A percentile compares a stretch with the other conserved stretches of the same genome.
These are phyloP conservation scores for Phytophthora sojae DNA, from an alignment of 352 stramenopile species.

Conservation along the genomic window DNA sequence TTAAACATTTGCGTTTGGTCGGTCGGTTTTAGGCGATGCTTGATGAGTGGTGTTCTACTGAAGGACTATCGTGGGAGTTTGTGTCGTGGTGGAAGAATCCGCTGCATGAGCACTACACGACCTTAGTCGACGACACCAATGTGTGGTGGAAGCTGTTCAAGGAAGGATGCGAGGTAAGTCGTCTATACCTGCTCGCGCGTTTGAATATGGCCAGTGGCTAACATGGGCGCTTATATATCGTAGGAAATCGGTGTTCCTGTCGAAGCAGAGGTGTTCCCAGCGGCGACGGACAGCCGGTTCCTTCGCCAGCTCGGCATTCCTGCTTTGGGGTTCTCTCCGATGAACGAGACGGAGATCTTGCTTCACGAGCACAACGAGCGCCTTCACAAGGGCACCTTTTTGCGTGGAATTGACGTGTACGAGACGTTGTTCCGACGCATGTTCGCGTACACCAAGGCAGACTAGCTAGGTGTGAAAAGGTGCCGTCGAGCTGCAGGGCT, in stretches of 20 bases:
- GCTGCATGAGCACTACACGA: constrained; percentile 72
- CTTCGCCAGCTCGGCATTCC: constrained; percentile 91
- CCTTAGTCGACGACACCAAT: constrained; percentile 59
- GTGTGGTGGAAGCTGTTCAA: constrained; percentile 70
- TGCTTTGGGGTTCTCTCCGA: constrained; percentile 95
- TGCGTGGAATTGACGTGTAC: constrained; percentile 93
- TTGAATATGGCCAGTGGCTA: background rate
- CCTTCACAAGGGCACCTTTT: constrained; percentile 91
- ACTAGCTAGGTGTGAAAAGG: background rate
- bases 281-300: constrained; percentile 94
- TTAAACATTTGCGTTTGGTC: background rate
- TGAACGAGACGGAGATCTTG: constrained; percentile 95
- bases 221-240: background rate
- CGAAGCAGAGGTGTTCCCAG: constrained; percentile 94
- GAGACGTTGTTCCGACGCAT: constrained; percentile 61
- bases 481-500: too few species aligned
- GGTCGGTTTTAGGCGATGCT: constrained; percentile 66
- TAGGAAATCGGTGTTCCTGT: constrained; percentile 68
- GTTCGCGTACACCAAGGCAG: constrained; percentile 40
- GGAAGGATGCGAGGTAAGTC: constrained; percentile 43
- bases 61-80: constrained; percentile 87
- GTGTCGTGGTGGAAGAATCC: constrained; percentile 48
- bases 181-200: background rate
- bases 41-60: constrained; percentile 91
- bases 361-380: constrained; percentile 98